These are phyloP conservation scores for Microsporum canis DNA, from an alignment of 2,329 filamentous ascomycete species.

Conservation along the genomic window DNA sequence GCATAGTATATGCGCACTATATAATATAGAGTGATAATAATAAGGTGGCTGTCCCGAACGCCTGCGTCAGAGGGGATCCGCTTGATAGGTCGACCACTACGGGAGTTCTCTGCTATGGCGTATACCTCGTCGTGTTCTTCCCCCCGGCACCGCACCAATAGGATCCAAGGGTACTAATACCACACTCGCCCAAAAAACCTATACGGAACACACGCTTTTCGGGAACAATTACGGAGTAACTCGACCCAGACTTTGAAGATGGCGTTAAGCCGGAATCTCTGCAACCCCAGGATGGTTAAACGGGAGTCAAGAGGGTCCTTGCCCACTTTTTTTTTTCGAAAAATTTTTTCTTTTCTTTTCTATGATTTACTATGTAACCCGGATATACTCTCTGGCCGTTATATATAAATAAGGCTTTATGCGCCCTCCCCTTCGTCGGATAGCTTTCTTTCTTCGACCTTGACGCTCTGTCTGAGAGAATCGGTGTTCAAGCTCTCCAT, in stretches of 20 bases:
- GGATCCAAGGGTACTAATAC: background rate
- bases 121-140: background rate
- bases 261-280: slow-evolving; percentile 1
- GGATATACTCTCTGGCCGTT: no score
- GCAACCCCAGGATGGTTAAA: slow-evolving; percentile 1
- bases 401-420: background rate
- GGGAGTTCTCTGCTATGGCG: background rate
- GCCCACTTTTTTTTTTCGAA: slow-evolving; percentile 1
- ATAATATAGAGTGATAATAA: no score
- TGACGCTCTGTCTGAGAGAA: background rate
- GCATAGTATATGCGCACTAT: background rate
- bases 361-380: background rate
- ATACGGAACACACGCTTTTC: background rate
- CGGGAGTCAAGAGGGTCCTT: background rate
- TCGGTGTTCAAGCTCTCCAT: background rate
- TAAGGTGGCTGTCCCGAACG: background rate
- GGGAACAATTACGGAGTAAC: background rate
- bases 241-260: background rate
- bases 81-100: background rate
- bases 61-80: background rate
- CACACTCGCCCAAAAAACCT: background rate
- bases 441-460: background rate
- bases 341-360: background rate
- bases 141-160: background rate
- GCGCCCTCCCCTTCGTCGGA: background rate